Evolutionary conservation across 179 eudicot species (phyloP).

Genomic region (Pouteria campechiana): DNA sequence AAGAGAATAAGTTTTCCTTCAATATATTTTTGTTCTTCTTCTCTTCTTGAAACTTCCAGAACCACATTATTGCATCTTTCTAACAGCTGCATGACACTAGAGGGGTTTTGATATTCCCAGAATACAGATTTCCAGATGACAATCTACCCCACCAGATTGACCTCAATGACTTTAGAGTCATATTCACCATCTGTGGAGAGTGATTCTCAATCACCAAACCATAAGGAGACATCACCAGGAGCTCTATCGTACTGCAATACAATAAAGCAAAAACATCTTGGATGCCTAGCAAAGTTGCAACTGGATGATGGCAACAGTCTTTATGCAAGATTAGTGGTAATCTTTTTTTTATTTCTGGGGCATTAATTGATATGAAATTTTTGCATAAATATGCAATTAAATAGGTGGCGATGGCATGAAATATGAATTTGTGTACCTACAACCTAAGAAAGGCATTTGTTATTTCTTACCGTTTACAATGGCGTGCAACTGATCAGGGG

Average conservation of each 20-base stretch:
- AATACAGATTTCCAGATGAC: conserved; percentile 45
- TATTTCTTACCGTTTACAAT: background rate
- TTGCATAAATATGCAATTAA: too few species aligned
- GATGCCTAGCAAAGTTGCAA: conserved; percentile 62
- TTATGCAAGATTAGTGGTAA: conserved; percentile 87
- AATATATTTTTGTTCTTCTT: background rate
- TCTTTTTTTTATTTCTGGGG: background rate
- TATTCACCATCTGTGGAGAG: conserved; percentile 16
- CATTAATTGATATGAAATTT: too few species aligned
- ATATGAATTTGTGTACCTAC: too few species aligned
- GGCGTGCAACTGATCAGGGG: background rate
- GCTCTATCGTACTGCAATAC: conserved; percentile 13
- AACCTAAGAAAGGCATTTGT: too few species aligned
- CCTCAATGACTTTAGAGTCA: conserved; percentile 47
- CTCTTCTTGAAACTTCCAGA: background rate
- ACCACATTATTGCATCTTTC: background rate
- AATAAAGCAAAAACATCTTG: too few species aligned
- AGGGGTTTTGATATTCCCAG: conserved; percentile 24
- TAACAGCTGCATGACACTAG: too few species aligned
- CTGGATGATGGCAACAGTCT: conserved; percentile 59
- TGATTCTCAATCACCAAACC: too few species aligned
- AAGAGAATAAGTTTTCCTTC: too few species aligned
- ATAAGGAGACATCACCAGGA: conserved; percentile 6
- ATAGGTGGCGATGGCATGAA: too few species aligned
- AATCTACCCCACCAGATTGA: conserved; percentile 46